A percentile compares a stretch with the other conserved stretches of the same genome.
Evolutionary conservation across 108 stramenopile species (phyloP).

Genomic region (Parietichytrium sp.): DNA sequence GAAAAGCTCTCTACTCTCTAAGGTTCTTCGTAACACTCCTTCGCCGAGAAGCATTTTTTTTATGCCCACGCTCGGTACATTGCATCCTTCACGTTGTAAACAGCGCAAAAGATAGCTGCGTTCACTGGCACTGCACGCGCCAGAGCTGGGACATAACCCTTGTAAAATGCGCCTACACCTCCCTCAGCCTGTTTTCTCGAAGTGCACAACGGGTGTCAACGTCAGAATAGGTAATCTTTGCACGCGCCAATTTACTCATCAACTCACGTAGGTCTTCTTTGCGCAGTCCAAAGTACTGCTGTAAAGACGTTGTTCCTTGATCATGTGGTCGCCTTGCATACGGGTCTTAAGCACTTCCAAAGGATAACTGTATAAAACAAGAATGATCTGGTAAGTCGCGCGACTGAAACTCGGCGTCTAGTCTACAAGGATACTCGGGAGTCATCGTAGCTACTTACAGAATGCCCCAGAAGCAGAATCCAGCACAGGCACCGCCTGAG

Average conservation of each 20-base stretch:
- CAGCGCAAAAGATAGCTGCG: constrained; percentile 51
- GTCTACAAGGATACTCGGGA: no score
- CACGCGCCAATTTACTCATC: no score
- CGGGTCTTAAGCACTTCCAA: constrained; percentile 55
- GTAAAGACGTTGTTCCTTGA: constrained; percentile 49
- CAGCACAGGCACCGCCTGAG: neutral
- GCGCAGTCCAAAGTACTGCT: constrained; percentile 45
- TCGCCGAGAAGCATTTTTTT: no score
- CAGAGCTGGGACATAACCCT: constrained; percentile 53
- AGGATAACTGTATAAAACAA: no score
- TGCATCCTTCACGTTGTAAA: constrained; percentile 27
- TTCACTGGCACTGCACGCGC: constrained; percentile 53
- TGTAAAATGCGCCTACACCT: constrained; percentile 47
- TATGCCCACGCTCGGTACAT: constrained; percentile 32
- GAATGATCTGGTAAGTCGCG: no score
- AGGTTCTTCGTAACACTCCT: no score
- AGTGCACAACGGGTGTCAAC: neutral
- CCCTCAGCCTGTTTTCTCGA: constrained; percentile 46
- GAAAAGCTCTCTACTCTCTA: no score
- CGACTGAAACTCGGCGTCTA: no score
- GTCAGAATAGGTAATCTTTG: no score
- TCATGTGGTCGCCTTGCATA: constrained; percentile 54
- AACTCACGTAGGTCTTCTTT: constrained; percentile 45
- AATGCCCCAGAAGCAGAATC: constrained; percentile 51
- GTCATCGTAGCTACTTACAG: no score